Evolutionary conservation across 768 basidiomycete species (phyloP).

Genomic region (Ephemerocybe angulata): DNA sequence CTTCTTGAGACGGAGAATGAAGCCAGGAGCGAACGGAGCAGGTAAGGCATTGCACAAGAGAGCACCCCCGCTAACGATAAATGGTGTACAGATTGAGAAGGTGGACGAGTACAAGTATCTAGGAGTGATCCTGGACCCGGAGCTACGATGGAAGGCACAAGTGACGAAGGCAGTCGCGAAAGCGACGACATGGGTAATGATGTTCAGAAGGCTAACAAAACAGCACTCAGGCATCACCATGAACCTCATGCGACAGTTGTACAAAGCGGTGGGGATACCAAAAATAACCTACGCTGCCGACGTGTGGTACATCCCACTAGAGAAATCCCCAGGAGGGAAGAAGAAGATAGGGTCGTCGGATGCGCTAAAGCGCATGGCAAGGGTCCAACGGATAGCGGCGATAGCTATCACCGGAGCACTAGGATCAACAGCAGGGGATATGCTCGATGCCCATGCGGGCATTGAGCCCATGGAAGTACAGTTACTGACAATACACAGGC

Average conservation of each 20-base stretch:
- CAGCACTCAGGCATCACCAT: conserved; percentile 13
- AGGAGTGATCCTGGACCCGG: conserved; percentile 21
- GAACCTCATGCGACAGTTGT: conserved; percentile 19
- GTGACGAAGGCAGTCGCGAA: conserved; percentile 7
- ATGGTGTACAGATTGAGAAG: conserved; percentile 10
- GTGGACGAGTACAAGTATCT: conserved; percentile 22
- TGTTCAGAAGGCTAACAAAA: conserved; percentile 14
- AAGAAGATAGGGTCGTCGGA: conserved; percentile 10
- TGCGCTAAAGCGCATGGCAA: conserved; percentile 11
- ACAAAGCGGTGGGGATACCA: conserved; percentile 21
- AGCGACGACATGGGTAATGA: conserved; percentile 14
- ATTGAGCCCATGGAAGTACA: conserved; percentile 11
- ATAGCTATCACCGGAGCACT: conserved; percentile 23
- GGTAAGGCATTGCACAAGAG: background rate
- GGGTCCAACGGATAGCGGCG: conserved; percentile 16
- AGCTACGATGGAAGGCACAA: conserved; percentile 16
- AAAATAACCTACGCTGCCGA: conserved; percentile 24
- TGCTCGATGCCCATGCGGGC: conserved; percentile 16
- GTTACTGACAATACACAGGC: conserved; percentile 8
- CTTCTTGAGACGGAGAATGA: conserved; percentile 11
- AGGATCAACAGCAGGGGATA: conserved; percentile 15
- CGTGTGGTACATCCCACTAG: conserved; percentile 19
- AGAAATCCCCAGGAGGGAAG: background rate
- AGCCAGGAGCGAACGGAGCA: background rate
- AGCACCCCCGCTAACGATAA: conserved; percentile 6